These are phyloP conservation scores for Lachancea fermentati DNA, from an alignment of 805 yeast species.

Conservation along the genomic window DNA sequence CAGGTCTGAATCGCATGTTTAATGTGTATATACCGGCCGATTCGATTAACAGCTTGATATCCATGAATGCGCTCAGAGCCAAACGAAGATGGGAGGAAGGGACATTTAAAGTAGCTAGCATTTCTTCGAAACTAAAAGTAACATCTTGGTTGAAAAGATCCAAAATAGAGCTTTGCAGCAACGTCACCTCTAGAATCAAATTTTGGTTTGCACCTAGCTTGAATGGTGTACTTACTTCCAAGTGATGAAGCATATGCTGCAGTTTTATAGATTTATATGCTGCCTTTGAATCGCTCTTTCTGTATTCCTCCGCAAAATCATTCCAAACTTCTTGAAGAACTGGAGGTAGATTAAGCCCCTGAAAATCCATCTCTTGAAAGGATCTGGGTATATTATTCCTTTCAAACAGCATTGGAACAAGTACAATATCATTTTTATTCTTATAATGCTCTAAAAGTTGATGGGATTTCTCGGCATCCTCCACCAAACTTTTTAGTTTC, in stretches of 20 bases:
- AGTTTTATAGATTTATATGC: slow-evolving; percentile 15
- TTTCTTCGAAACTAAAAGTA: slow-evolving; percentile 9
- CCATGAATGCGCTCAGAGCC: slow-evolving; percentile 19
- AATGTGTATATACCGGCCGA: slow-evolving; percentile 9
- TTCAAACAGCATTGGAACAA: slow-evolving; percentile 20
- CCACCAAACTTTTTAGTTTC: slow-evolving; percentile 1
- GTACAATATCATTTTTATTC: not conserved
- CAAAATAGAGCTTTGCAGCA: slow-evolving; percentile 25
- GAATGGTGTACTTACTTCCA: slow-evolving; percentile 25
- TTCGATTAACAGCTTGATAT: slow-evolving; percentile 13
- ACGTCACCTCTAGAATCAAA: slow-evolving; percentile 21
- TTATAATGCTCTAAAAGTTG: not conserved
- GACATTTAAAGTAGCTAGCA: slow-evolving; percentile 5
- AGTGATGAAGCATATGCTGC: slow-evolving; percentile 25
- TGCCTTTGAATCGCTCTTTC: slow-evolving; percentile 10
- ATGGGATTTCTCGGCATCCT: not conserved
- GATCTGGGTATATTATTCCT: slow-evolving; percentile 17
- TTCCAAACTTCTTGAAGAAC: slow-evolving; percentile 18
- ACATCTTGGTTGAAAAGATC: slow-evolving; percentile 20
- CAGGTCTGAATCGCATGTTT: slow-evolving; percentile 22
- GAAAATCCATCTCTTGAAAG: slow-evolving; percentile 10
- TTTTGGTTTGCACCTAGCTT: slow-evolving; percentile 9
- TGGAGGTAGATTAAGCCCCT: slow-evolving; percentile 13
- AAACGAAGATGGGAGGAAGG: slow-evolving; percentile 4
- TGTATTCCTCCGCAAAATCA: slow-evolving; percentile 10